Base-by-base conservation (phyloP, 305 asterid genomes). In the Fraxinus ornus region DNA sequence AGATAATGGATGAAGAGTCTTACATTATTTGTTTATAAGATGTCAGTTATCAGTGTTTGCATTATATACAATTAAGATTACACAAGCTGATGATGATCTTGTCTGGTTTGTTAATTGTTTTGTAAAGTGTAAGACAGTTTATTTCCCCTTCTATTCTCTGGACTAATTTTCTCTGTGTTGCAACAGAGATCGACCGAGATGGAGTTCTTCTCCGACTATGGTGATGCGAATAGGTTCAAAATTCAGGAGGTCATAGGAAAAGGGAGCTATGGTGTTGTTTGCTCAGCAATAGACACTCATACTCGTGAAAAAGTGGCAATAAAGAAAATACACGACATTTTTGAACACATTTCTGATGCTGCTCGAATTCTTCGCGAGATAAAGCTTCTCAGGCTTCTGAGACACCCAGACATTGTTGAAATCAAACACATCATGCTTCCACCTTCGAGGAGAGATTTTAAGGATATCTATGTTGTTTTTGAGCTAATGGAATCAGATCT, bases 241-340 rank as follows among this genome's bases (percentile, higher is more conserved):
- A 91, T 92, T 83, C 97, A 83, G 88, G 98, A 94, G 86, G 95
- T 94, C 84, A 87, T 94, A 52, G 98, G 98, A 62, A 94, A 94
- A 87, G 98, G 98, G 71, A 94, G 98, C 90, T 94, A 94, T 83
- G 98, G 98, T 64, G 97, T 94, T 79, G 98, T 94, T 83, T 94
- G 98, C 88, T 93, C 98, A 22, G 98, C 98, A 26, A 88, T 91
- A 0, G 98, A 94, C 88, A 88, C 93, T 39, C 92, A 91, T 75
- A 92, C 98, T 1, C 94, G 93, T 70, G 95, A 93, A 85, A 94
- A 89, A 75, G 98, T 94, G 80, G 98, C 98, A 71, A 93, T 94
- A 84, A 94, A 94, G 92, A 94, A 94, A 86, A 94, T 94, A 77
- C 97, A 92, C 30, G 95, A 88, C 79, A 90, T 94, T 78, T 94